A percentile compares a stretch with the other conserved stretches of the same genome.
Evolutionary conservation across 1,139 yeast genomes (phyloP).

Genomic region (Yamadazyma songkhlaensis): DNA sequence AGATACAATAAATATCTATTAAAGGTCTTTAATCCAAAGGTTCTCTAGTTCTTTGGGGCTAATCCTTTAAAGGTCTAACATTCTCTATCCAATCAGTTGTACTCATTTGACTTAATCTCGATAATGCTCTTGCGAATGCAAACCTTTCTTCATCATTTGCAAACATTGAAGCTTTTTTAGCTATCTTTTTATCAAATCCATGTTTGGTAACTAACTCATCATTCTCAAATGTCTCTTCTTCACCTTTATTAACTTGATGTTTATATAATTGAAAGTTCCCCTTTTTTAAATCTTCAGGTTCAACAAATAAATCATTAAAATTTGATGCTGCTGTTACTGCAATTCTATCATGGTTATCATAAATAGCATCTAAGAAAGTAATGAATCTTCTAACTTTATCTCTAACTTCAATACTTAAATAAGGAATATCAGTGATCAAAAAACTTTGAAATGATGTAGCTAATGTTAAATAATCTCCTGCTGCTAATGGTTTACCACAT

Average conservation of each 20-base stretch:
- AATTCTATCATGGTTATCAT: slow-evolving; percentile 81
- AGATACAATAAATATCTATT: not conserved
- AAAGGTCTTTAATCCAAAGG: not conserved
- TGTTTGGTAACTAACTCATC: slow-evolving; percentile 67
- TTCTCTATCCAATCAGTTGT: slow-evolving; percentile 84
- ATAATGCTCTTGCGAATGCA: slow-evolving; percentile 93
- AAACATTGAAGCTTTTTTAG: slow-evolving; percentile 79
- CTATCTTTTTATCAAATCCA: slow-evolving; percentile 71
- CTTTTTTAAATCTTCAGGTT: slow-evolving; percentile 62
- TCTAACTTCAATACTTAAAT: slow-evolving; percentile 69
- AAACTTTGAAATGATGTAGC: slow-evolving; percentile 78
- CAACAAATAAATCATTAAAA: slow-evolving; percentile 81
- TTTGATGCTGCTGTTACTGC: slow-evolving; percentile 89
- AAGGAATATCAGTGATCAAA: slow-evolving; percentile 88
- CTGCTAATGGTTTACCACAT: slow-evolving; percentile 87
- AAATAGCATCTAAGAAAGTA: slow-evolving; percentile 91
- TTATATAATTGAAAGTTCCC: slow-evolving; percentile 52
- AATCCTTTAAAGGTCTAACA: slow-evolving; percentile 15
- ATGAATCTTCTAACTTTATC: slow-evolving; percentile 88
- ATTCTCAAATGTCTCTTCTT: slow-evolving; percentile 45
- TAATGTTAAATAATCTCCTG: slow-evolving; percentile 87
- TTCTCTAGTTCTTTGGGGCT: not conserved
- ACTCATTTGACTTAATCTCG: slow-evolving; percentile 90
- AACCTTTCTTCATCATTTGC: slow-evolving; percentile 89
- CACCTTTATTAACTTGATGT: slow-evolving; percentile 30